Evolutionary conservation across 176 grass and related monocot species (phyloP), one percentile per base, ranked within the genome.

Genomic region (Secale cereale): DNA sequence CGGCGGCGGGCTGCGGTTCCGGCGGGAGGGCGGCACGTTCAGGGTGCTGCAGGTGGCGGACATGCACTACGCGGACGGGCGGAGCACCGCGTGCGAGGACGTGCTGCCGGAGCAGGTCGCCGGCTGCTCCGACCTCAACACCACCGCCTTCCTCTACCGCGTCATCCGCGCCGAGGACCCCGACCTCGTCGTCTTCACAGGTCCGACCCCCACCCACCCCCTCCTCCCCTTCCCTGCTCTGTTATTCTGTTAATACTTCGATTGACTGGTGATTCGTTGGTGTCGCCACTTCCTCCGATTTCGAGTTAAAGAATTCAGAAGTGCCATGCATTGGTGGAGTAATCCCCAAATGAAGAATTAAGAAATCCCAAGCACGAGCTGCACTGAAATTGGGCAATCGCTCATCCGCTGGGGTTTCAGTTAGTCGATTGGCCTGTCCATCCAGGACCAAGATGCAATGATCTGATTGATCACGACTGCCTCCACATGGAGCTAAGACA

Each of bases 141-240:
- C 96, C 85, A 95, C 96, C 83, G 89, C 85, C 63, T 98, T 98
- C 86, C 77, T 98, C 86, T 77, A 91, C 82, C 93, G 96, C 83
- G 81, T 98, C 36, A 59, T 98, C 72, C 93, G 78, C 43, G 96
- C 78, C 56, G 96, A 98, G 89, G 70, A 90, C n/a, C 93, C 96
- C 64, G 96, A 98, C 82, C 96, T 98, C 85, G 89, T 98, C 87
- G 88, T 98, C 86, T 98, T 98, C 83, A 94, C 93, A 22, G 96
- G 96, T 95, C 0, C 33, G 66, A 12, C 30, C 7, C 32, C 63
- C 27, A 22, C 23, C 3, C 10, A 48, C 19, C 2, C 20, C 11
- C 5, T 1, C 10, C 19, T 11, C 28, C 57, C 12, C 15, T 2
- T 29, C 48, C 26, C 14, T 81, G 29, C 80, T 26, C 22, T 14